Conservation (phyloP, 2,329 filamentous ascomycete genomes). For the Cercospora zeae-maydis region DNA sequence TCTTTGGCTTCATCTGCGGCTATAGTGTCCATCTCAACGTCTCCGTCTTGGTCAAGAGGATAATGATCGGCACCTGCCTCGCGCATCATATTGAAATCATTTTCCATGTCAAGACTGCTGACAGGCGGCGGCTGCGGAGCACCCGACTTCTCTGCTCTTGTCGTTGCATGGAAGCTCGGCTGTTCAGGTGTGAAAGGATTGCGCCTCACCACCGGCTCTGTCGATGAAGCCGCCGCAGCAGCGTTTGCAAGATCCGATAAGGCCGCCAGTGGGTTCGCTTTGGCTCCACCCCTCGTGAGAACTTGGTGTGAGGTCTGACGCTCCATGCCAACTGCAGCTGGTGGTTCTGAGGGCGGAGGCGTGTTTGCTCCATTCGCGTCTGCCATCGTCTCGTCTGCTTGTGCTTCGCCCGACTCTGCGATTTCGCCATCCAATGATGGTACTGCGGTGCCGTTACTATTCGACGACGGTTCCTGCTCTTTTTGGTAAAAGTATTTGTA, state of each 20-base stretch:
- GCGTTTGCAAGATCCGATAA: constrained; percentile 54
- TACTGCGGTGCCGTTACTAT: constrained; percentile 29
- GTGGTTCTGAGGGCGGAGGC: constrained; percentile 30
- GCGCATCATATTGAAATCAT: constrained; percentile 49
- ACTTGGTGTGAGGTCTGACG: constrained; percentile 57
- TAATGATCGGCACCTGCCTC: constrained; percentile 27
- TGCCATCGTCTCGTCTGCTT: constrained; percentile 26
- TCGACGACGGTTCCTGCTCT: constrained; percentile 26
- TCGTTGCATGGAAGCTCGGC: constrained; percentile 45
- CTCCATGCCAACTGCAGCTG: constrained; percentile 53
- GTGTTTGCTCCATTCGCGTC: constrained; percentile 28
- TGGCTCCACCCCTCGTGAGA: constrained; percentile 49
- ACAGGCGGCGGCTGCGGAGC: constrained; percentile 47
- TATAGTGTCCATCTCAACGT: constrained; percentile 24
- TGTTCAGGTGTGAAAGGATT: constrained; percentile 47
- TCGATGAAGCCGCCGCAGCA: constrained; percentile 35
- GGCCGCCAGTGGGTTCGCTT: constrained; percentile 48
- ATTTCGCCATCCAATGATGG: constrained; percentile 33
- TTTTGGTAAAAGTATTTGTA: constrained; percentile 55
- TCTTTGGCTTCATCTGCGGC: constrained; percentile 25
- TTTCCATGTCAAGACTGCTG: constrained; percentile 44
- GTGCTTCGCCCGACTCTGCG: constrained; percentile 30
- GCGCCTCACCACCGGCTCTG: constrained; percentile 25
- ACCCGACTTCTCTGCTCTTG: constrained; percentile 45
- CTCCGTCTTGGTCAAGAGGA: constrained; percentile 11